A percentile compares a stretch with the other conserved stretches of the same genome.
phyloP scores from a whole-genome alignment of 345 rosid species.

The Balakata baccata region DNA sequence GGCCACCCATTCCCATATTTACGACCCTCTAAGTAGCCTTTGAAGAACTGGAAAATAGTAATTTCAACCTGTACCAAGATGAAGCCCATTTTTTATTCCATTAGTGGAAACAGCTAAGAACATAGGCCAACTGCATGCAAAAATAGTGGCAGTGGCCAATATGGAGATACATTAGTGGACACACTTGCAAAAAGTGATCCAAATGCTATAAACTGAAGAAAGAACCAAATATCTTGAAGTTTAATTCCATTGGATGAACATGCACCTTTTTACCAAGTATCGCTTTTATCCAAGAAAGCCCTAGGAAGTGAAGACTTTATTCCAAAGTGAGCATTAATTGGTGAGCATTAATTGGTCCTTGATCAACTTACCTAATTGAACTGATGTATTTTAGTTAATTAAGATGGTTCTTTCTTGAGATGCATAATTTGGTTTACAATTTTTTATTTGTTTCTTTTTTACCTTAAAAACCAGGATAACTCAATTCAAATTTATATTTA shows the following conservation, averaged over 20 bases:
- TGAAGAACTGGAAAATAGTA: slow-evolving; percentile 47
- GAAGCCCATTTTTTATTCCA: background rate
- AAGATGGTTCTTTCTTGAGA: background rate
- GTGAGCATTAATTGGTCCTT: background rate
- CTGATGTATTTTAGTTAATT: background rate
- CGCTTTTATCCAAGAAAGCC: background rate
- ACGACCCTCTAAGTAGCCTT: slow-evolving; percentile 51
- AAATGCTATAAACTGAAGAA: background rate
- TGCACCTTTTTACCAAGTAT: background rate
- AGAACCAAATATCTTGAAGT: background rate
- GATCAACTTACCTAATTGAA: background rate
- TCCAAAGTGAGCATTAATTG: background rate
- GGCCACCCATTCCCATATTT: slow-evolving; percentile 46
- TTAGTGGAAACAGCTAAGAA: background rate
- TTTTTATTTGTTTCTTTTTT: background rate
- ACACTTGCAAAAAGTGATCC: too few species aligned
- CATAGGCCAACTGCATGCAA: background rate
- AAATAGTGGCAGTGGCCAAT: background rate
- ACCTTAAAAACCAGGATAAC: background rate
- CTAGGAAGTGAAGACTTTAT: background rate
- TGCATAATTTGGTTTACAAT: background rate
- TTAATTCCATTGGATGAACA: background rate
- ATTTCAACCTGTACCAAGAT: slow-evolving; percentile 43
- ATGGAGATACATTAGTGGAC: background rate
- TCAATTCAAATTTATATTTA: background rate